Percentiles rank a stretch among this genome's conserved stretches.
These are phyloP conservation scores for Pelagophyceae sp. DNA, from an alignment of 352 stramenopile genomes.

Conservation along the genomic window DNA sequence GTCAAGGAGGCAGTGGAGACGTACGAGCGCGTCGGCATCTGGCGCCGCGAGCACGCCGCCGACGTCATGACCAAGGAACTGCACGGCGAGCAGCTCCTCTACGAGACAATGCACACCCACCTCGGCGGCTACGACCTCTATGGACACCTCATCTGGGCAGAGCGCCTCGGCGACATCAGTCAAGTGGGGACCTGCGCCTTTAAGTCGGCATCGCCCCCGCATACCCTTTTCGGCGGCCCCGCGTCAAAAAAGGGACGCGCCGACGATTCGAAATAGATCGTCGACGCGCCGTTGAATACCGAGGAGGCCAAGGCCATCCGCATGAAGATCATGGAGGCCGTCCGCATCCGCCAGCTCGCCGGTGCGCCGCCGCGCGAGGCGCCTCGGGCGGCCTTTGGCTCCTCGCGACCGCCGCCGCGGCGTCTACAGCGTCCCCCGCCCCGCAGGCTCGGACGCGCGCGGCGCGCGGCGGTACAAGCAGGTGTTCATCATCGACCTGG, in stretches of 20 bases:
- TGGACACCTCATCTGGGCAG: constrained; percentile 8
- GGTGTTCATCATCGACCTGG: constrained; percentile 64
- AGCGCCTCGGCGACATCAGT: constrained; percentile 6
- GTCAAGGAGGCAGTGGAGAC: neutral
- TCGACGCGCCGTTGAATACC: neutral
- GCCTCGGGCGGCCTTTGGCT: too few species aligned
- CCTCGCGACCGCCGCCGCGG: too few species aligned
- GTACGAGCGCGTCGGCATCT: neutral
- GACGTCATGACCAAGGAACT: neutral
- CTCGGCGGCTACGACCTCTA: constrained; percentile 7
- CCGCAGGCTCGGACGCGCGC: neutral
- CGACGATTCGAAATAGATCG: constrained; percentile 6
- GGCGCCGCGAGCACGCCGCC: neutral
- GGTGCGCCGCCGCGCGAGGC: neutral
- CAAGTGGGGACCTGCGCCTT: neutral
- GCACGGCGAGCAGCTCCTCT: neutral
- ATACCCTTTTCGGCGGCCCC: too few species aligned
- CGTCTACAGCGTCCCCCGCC: too few species aligned
- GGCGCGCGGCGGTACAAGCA: constrained; percentile 58
- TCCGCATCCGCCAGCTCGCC: neutral
- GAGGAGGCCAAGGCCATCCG: constrained; percentile 5
- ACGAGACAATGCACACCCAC: neutral
- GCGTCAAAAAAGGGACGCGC: too few species aligned
- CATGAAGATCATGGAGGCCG: constrained; percentile 8
- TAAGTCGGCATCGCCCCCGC: neutral